Evolutionary conservation across 306 rosid genomes (phyloP).

Genomic region (Dalbergia cultrata): DNA sequence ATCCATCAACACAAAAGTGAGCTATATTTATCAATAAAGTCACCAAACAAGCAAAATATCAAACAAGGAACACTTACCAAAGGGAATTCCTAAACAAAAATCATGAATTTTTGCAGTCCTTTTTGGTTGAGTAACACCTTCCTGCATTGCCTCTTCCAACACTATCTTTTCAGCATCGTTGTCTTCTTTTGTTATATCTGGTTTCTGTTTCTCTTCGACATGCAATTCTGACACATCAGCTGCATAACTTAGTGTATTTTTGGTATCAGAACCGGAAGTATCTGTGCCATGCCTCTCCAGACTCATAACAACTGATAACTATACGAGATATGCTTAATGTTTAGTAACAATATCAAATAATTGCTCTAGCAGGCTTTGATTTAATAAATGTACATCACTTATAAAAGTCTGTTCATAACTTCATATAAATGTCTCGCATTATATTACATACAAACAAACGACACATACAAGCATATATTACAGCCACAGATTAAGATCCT

Average conservation of each 20-base stretch:
- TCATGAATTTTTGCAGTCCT: conserved; percentile 85
- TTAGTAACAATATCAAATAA: conserved; percentile 47
- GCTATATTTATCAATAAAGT: conserved; percentile 19
- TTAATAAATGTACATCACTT: conserved; percentile 13
- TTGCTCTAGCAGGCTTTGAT: conserved; percentile 39
- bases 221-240: conserved; percentile 54
- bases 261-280: conserved; percentile 54
- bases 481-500: too few species aligned
- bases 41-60: conserved; percentile 35
- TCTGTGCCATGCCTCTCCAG: conserved; percentile 63
- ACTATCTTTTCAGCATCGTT: conserved; percentile 51
- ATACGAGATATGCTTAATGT: conserved; percentile 48
- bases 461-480: conserved; percentile 28
- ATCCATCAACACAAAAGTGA: conserved; percentile 25
- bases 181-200: conserved; percentile 49
- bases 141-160: conserved; percentile 47
- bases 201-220: conserved; percentile 51
- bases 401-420: conserved; percentile 1
- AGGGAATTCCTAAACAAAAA: conserved; percentile 97
- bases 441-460: not conserved
- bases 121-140: conserved; percentile 52
- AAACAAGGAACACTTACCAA: conserved; percentile 63
- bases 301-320: conserved; percentile 66
- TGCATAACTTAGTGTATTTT: conserved; percentile 54
- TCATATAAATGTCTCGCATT: conserved; percentile 21